These are phyloP conservation scores for Russula olivacea DNA, from an alignment of 768 basidiomycete species.

Conservation along the genomic window DNA sequence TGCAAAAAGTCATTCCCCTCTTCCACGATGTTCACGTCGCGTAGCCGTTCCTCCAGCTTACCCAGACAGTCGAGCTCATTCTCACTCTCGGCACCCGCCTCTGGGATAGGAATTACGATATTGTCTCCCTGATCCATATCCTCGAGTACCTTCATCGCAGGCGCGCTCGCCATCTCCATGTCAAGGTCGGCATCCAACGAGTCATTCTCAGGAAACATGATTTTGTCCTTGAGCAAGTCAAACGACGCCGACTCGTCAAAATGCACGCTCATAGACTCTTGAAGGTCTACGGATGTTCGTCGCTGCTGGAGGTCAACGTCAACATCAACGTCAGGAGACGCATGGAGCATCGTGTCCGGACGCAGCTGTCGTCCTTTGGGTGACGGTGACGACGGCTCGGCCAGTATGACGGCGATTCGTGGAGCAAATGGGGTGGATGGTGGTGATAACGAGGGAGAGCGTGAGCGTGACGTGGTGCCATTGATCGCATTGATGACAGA, in stretches of 20 bases:
- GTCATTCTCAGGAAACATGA: conserved; percentile 20
- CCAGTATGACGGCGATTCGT: conserved; percentile 12
- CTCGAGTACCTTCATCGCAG: not conserved
- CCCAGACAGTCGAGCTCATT: conserved; percentile 7
- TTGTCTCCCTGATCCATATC: not conserved
- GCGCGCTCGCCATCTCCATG: not conserved
- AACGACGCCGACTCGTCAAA: conserved; percentile 24
- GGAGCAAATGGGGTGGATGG: conserved; percentile 13
- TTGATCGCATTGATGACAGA: conserved; percentile 26
- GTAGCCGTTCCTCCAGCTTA: conserved; percentile 15
- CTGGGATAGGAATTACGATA: not conserved
- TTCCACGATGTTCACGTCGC: conserved; percentile 13
- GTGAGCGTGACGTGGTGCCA: conserved; percentile 4
- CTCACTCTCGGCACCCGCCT: not conserved
- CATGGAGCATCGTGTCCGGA: not conserved
- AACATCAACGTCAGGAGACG: not conserved
- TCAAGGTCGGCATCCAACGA: conserved; percentile 20
- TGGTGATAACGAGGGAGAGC: conserved; percentile 2
- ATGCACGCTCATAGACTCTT: conserved; percentile 20
- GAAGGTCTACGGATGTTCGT: conserved; percentile 22
- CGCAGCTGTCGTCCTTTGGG: conserved; percentile 6
- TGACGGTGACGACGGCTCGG: conserved; percentile 19
- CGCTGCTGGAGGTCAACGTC: not conserved
- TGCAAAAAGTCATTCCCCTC: conserved; percentile 12
- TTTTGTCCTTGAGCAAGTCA: conserved; percentile 25